These are phyloP conservation scores for Candida dubliniensis DNA, from an alignment of 1,139 yeast genomes.

Conservation along the genomic window DNA sequence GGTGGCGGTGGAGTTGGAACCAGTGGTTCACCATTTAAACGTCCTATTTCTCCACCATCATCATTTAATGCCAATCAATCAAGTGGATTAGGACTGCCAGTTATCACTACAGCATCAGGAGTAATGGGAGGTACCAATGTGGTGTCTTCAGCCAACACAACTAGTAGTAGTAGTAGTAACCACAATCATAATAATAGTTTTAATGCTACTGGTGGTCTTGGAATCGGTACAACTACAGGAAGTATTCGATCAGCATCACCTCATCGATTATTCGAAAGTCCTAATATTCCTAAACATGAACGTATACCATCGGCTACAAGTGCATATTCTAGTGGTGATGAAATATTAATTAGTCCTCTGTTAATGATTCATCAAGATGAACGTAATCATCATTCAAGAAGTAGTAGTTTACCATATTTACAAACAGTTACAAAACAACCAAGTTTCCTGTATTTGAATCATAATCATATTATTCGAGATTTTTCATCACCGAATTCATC, in stretches of 20 bases:
- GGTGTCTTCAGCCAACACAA: not conserved
- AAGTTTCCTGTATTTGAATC: constrained; percentile 23
- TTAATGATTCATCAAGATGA: constrained; percentile 1
- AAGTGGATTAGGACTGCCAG: not conserved
- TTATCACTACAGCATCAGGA: not conserved
- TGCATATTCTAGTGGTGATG: constrained; percentile 40
- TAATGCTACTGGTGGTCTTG: not conserved
- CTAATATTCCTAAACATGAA: constrained; percentile 30
- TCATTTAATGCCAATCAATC: not conserved
- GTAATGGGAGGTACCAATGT: not conserved
- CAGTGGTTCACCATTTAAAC: constrained; percentile 16
- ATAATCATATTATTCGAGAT: constrained; percentile 23
- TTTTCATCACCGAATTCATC: constrained; percentile 61
- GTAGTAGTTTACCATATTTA: constrained; percentile 8
- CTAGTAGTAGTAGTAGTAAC: not conserved
- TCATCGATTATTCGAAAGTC: constrained; percentile 23
- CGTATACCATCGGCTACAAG: constrained; percentile 37
- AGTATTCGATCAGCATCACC: constrained; percentile 31
- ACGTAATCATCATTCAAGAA: constrained; percentile 6
- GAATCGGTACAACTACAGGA: constrained; percentile 1
- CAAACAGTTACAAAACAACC: constrained; percentile 5
- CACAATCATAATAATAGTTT: not conserved
- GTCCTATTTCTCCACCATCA: constrained; percentile 37
- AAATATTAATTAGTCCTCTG: constrained; percentile 13
- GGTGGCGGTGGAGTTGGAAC: constrained; percentile 20